Percentiles rank a stretch among this genome's conserved stretches.
These are phyloP conservation scores for Aspergillus sp. DNA, from an alignment of 2,329 filamentous ascomycete genomes.

Conservation along the genomic window DNA sequence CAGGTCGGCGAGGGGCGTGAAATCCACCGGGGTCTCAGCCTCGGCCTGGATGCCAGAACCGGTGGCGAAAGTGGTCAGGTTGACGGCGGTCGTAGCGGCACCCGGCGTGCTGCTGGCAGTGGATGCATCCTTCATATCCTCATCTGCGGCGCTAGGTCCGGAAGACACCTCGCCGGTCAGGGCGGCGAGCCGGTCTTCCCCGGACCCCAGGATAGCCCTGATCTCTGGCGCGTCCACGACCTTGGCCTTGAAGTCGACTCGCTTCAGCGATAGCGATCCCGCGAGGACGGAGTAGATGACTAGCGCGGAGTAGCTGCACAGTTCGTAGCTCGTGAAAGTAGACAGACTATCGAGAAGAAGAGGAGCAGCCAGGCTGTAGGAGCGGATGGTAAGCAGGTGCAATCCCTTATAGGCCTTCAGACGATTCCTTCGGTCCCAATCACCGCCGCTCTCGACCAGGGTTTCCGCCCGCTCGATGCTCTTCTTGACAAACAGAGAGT, in stretches of 20 bases:
- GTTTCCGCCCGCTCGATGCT: conserved; percentile 85
- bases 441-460: conserved; percentile 89
- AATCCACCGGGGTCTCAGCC: conserved; percentile 80
- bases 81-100: conserved; percentile 70
- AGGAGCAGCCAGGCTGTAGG: conserved; percentile 84
- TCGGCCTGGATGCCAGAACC: conserved; percentile 67
- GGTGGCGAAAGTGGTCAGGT: conserved; percentile 78
- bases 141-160: conserved; percentile 73
- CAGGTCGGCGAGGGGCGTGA: conserved; percentile 80
- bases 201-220: conserved; percentile 89
- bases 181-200: conserved; percentile 82
- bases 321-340: conserved; percentile 97
- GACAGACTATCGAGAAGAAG: conserved; percentile 94
- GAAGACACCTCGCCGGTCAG: conserved; percentile 78
- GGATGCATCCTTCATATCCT: conserved; percentile 68
- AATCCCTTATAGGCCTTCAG: conserved; percentile 98
- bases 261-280: conserved; percentile 89
- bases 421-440: conserved; percentile 97
- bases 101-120: conserved; percentile 52
- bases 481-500: conserved; percentile 90
- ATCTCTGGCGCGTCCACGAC: conserved; percentile 98
- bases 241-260: conserved; percentile 98
- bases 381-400: conserved; percentile 86
- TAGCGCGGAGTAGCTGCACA: conserved; percentile 92
- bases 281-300: conserved; percentile 95